phyloP scores from a whole-genome alignment of 2,329 filamentous ascomycete genomes.

The Orbilia ellipsospora region DNA sequence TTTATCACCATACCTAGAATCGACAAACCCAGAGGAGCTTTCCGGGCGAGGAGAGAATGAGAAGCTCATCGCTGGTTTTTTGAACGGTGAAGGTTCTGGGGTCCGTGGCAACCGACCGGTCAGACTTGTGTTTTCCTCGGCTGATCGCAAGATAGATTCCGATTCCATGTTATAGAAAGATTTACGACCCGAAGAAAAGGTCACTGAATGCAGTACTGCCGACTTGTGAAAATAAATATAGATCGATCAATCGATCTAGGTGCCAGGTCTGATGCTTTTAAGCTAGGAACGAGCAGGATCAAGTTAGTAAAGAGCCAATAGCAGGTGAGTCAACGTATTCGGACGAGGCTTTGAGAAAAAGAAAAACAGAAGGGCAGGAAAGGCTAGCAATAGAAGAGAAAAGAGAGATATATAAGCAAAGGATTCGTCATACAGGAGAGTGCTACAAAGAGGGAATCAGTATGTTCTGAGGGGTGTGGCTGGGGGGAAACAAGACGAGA shows the following conservation, averaged over 20 bases:
- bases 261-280: slow-evolving; percentile 6
- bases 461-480: slow-evolving; percentile 28
- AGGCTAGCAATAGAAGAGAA: background rate
- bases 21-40: slow-evolving; percentile 40
- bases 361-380: background rate
- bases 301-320: background rate
- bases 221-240: slow-evolving; percentile 3
- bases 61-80: slow-evolving; percentile 47
- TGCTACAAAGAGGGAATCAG: background rate
- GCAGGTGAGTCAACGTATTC: slow-evolving; percentile 19
- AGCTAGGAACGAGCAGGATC: slow-evolving; percentile 17
- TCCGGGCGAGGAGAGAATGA: slow-evolving; percentile 39
- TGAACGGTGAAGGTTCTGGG: slow-evolving; percentile 52
- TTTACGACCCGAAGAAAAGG: slow-evolving; percentile 13
- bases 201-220: background rate
- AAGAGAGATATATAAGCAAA: slow-evolving; percentile 16
- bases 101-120: slow-evolving; percentile 40
- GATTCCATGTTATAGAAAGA: slow-evolving; percentile 42
- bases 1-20: slow-evolving; percentile 22
- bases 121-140: slow-evolving; percentile 22
- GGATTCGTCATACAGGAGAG: slow-evolving; percentile 42
- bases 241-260: slow-evolving; percentile 29
- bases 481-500: slow-evolving; percentile 27
- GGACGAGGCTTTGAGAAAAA: slow-evolving; percentile 1
- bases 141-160: slow-evolving; percentile 3